Percentiles rank a stretch among this genome's conserved stretches.
These are phyloP conservation scores for Phytophthora cryptogea DNA, from an alignment of 352 stramenopile species.

Conservation along the genomic window DNA sequence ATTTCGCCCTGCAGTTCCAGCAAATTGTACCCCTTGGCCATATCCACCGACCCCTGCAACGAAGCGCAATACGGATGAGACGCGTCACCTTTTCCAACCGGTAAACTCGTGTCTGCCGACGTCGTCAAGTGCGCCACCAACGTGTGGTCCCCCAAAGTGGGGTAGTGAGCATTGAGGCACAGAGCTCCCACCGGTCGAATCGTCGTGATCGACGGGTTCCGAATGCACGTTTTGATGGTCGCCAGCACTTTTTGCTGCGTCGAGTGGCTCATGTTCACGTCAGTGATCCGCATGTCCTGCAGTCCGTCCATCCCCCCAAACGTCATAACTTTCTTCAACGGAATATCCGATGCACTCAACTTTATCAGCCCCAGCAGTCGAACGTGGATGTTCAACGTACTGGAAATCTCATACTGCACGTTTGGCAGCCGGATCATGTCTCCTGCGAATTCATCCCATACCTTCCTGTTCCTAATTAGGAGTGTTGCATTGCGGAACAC, in stretches of 20 bases:
- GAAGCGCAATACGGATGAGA: conserved; percentile 67
- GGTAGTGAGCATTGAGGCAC: conserved; percentile 68
- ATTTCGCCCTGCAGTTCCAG: conserved; percentile 72
- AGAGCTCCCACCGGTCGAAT: conserved; percentile 66
- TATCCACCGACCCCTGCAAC: conserved; percentile 29
- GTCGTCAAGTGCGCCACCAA: conserved; percentile 66
- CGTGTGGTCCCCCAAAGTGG: conserved; percentile 36
- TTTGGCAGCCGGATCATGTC: conserved; percentile 60
- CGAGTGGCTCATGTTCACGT: conserved; percentile 66
- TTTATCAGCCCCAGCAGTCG: conserved; percentile 54
- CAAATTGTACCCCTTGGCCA: conserved; percentile 67
- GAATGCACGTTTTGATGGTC: conserved; percentile 80
- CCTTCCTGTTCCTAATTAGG: conserved; percentile 53
- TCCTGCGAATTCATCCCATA: conserved; percentile 67
- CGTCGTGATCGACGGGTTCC: conserved; percentile 77
- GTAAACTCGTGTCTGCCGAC: conserved; percentile 39
- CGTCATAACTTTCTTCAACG: conserved; percentile 58
- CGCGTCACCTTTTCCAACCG: conserved; percentile 42
- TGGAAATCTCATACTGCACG: conserved; percentile 58
- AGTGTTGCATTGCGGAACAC: conserved; percentile 57
- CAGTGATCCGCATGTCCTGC: conserved; percentile 61
- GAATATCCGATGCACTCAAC: conserved; percentile 48
- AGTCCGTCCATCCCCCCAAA: conserved; percentile 71
- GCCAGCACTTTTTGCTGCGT: conserved; percentile 62
- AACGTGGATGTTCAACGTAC: conserved; percentile 55